phyloP scores from a whole-genome alignment of 257 asterid species.

The Solanum gandarillasii region DNA sequence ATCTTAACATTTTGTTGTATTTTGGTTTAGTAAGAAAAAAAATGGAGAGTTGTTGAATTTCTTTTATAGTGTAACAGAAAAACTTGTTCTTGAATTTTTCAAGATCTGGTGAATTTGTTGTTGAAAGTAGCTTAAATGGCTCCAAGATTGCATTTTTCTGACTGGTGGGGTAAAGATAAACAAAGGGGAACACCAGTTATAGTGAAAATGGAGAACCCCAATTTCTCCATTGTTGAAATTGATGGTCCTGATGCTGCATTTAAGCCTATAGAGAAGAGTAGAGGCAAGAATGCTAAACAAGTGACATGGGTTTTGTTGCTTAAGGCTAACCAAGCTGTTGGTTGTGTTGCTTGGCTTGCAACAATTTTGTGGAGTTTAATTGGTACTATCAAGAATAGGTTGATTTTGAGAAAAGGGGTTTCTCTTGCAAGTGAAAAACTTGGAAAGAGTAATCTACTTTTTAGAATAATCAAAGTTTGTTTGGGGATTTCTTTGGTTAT shows the following conservation, averaged over 20 bases:
- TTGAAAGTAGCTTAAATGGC: constrained; percentile 27
- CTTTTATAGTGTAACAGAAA: background rate
- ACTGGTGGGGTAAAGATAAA: constrained; percentile 34
- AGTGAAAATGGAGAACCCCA: constrained; percentile 58
- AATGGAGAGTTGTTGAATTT: constrained; percentile 12
- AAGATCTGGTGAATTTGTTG: background rate
- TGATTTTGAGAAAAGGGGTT: constrained; percentile 37
- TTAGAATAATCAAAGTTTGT: constrained; percentile 28
- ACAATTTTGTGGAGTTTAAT: constrained; percentile 26
- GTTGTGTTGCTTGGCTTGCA: constrained; percentile 50
- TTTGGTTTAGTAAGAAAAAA: background rate
- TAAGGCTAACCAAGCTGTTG: constrained; percentile 58
- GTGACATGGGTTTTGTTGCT: constrained; percentile 60
- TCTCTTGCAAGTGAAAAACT: constrained; percentile 50
- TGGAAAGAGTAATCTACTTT: constrained; percentile 36
- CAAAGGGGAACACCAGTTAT: constrained; percentile 46
- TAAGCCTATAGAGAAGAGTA: constrained; percentile 45
- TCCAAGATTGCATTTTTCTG: constrained; percentile 43
- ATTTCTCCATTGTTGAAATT: constrained; percentile 59
- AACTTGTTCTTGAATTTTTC: background rate
- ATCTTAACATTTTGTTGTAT: constrained; percentile 12
- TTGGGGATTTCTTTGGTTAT: constrained; percentile 18
- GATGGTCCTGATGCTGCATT: constrained; percentile 62
- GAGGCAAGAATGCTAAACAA: constrained; percentile 59
- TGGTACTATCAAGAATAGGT: constrained; percentile 34